Evolutionary conservation across 2,329 filamentous ascomycete species (phyloP), one percentile per base, ranked within the genome.

Genomic region (Incumbomyces lentus): DNA sequence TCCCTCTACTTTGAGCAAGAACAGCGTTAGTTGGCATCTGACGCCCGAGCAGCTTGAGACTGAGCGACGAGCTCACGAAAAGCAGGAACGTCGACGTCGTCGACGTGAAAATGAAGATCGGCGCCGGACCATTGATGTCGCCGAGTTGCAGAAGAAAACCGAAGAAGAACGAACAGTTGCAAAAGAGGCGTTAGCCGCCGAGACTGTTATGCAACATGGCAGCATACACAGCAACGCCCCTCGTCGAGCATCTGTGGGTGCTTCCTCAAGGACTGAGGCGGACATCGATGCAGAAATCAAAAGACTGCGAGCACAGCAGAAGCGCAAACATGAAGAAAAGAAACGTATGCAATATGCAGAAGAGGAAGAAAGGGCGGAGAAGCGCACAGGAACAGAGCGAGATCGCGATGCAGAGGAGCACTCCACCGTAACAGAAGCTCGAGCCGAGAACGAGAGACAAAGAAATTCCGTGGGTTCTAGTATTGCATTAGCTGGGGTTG

Each of bases 1-100:
- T 63, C 40, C 63, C 61, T 32, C 72, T 76, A 35, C 26, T 4
- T 16, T 40, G 26, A 46, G 44, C 76, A 81, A 4, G 77, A 69
- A 5, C 71, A 71, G 68, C 49, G 78, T 81, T 6, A 71, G 73
- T 45, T 80, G 80, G 52, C 69, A 74, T 32, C 57, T 79, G 41
- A 78, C 75, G 0, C 65, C 77, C 39, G 74, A 78, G 56, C 74
- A 79, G 59, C 65, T 63, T 31, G 66, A 70, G 26, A 72, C 70
- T 44, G 73, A 75, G 45, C 50, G 46, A 50, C 46, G 47, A 11
- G 39, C 41, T 45, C 65, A 39, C 54, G 65, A 52, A 59, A 46
- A 52, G 53, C 52, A 47, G 49, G 35, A 47, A 49, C 53, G 31
- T 55, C 58, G 30, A 55, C 58, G 19, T 56, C 60, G 36, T n/a